Base-by-base conservation (phyloP, 108 stramenopile genomes). In the Epithemia pelagica region DNA sequence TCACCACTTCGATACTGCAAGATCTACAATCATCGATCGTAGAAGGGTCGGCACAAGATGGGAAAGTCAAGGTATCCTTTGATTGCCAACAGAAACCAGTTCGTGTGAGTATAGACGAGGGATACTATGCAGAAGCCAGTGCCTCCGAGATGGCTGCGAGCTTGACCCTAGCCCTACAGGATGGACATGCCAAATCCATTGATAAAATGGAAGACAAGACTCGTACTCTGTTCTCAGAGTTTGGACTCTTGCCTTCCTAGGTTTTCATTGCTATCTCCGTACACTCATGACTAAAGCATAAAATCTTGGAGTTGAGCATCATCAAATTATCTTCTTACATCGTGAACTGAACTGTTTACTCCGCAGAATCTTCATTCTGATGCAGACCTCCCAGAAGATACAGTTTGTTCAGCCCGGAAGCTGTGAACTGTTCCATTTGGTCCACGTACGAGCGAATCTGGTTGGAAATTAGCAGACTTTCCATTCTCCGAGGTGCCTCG, bases 381-480 rank as follows among this genome's bases (percentile, higher is more conserved):
- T 97, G 96, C 70, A 97, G 65, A 23, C 92, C 89, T 64, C 87
- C 80, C 26, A 89, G 82, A 75, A 97, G 75, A 75, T 81, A 97
- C 25, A 97, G 74, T 76, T 97, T 97, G 25, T 85, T 85, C 72
- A 96, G 79, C 31, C 91, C 88, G 15, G 72, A 81, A 58, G 88
- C 87, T 0, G 90, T 76, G 69, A 95, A 95, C 69, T 84, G 76
- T 63, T 95, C 89, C 81, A 98, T 93, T 75, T 95, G 92, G 51
- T 91, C 83, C 78, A 95, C 96, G 78, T 97, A 98, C 18, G 73
- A 85, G 63, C 77, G 71, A 73, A 97, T 94, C 81, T 98, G 97
- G 66, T 92, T 95, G 52, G 82, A 75, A 30, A 95, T 89, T 62
- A 98, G 80, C 67, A 98, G 78, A 70, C 86, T 83, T 65, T 96